Conservation (phyloP, 768 basidiomycete genomes). For the Boletus eberwhitei region DNA sequence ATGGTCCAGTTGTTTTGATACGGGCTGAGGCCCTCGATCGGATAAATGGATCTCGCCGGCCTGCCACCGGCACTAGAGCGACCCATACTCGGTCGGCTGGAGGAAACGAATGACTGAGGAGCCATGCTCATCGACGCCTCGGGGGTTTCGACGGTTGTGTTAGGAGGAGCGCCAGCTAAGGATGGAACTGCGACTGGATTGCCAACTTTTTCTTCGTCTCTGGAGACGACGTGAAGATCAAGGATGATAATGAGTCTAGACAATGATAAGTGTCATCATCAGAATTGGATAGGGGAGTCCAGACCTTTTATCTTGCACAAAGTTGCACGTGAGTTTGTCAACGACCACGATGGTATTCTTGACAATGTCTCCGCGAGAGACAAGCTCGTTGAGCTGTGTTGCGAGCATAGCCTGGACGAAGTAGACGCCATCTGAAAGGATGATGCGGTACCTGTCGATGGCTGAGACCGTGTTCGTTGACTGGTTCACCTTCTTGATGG, state of each 20-base stretch:
- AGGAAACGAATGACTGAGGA: conserved; percentile 25
- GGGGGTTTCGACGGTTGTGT: conserved; percentile 21
- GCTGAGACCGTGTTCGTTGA: conserved; percentile 28
- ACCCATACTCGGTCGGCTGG: conserved; percentile 10
- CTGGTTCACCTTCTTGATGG: conserved; percentile 69
- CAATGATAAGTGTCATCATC: conserved; percentile 1
- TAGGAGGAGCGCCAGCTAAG: conserved; percentile 29
- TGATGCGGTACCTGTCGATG: conserved; percentile 68
- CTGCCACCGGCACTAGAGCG: conserved; percentile 16
- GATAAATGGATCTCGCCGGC: conserved; percentile 47
- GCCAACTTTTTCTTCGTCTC: conserved; percentile 70
- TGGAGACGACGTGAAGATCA: conserved; percentile 53
- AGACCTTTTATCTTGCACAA: conserved; percentile 76
- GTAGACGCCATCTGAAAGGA: conserved; percentile 84
- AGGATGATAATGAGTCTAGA: conserved; percentile 80
- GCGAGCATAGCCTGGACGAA: conserved; percentile 95
- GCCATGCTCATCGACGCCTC: conserved; percentile 30
- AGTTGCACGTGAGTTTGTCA: conserved; percentile 76
- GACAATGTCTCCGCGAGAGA: conserved; percentile 57
- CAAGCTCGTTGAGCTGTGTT: conserved; percentile 79
- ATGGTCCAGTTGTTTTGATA: conserved; percentile 99
- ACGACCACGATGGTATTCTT: conserved; percentile 70
- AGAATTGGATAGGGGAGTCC: conserved; percentile 15
- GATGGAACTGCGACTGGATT: conserved; percentile 43
- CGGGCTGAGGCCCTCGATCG: conserved; percentile 92